These are phyloP conservation scores for Globisporangium spiculum DNA, from an alignment of 352 stramenopile genomes.

Conservation along the genomic window DNA sequence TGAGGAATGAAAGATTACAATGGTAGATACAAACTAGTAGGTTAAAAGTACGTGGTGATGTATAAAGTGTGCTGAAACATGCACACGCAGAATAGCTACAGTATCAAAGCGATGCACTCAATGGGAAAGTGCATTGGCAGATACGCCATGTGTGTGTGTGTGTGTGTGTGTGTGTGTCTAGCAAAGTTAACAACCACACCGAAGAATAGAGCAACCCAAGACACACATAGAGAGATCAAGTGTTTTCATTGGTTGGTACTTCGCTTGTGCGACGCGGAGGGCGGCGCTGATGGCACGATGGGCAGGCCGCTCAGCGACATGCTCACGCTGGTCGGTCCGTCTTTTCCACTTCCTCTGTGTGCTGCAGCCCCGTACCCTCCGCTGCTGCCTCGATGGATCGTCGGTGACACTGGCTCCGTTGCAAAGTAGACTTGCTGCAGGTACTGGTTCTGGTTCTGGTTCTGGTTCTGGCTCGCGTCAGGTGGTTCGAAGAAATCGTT, in stretches of 20 bases:
- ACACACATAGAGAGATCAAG: background rate
- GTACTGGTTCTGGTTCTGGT: constrained; percentile 8
- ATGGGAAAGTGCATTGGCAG: constrained; percentile 8
- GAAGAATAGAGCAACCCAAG: background rate
- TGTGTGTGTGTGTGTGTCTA: background rate
- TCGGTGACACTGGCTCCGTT: constrained; percentile 32
- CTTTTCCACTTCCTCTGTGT: background rate
- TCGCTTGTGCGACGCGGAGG: constrained; percentile 11
- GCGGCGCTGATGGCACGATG: constrained; percentile 29
- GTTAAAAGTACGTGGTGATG: constrained; percentile 12
- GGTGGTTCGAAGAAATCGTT: background rate
- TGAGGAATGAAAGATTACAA: constrained; percentile 4
- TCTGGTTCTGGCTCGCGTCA: constrained; percentile 17
- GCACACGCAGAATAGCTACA: background rate
- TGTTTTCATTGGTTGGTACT: constrained; percentile 5
- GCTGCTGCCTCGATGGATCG: constrained; percentile 4
- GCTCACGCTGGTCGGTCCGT: constrained; percentile 26
- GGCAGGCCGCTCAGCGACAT: constrained; percentile 62
- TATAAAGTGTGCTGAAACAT: constrained; percentile 5
- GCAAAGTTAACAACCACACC: background rate
- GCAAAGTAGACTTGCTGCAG: constrained; percentile 47
- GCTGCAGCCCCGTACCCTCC: background rate
- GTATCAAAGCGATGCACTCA: background rate
- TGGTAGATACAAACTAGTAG: constrained; percentile 11
- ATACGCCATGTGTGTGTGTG: no score